Percentiles rank a stretch among this genome's conserved stretches.
Conservation (phyloP, 805 yeast genomes). For the Myxozyma nipponensis region DNA sequence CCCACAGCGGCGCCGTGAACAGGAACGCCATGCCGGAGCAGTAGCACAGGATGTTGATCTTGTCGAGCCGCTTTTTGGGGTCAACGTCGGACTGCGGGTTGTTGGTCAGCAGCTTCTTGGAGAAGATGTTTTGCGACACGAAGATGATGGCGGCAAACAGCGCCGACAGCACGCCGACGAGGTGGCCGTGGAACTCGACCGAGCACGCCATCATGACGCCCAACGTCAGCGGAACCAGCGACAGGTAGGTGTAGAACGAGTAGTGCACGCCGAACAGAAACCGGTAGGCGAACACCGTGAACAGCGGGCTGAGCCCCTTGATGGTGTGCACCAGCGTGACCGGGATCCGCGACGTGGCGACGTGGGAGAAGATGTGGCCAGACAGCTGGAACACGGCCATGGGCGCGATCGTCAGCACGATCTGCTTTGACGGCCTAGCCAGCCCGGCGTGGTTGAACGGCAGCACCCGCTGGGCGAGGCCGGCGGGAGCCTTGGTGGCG, state of each 20-base stretch:
- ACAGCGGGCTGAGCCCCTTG: constrained; percentile 84
- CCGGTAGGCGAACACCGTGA: constrained; percentile 78
- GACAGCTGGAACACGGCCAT: constrained; percentile 92
- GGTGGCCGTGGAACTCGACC: constrained; percentile 43
- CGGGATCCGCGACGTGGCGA: constrained; percentile 86
- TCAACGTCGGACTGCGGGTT: constrained; percentile 25
- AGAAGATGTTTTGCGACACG: constrained; percentile 82
- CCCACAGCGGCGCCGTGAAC: constrained; percentile 70
- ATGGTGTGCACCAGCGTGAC: constrained; percentile 94
- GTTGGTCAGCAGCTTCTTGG: constrained; percentile 69
- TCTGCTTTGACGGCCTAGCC: constrained; percentile 46
- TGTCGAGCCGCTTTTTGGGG: constrained; percentile 57
- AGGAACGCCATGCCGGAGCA: constrained; percentile 70
- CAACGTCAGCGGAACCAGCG: constrained; percentile 69
- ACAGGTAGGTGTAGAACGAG: constrained; percentile 62
- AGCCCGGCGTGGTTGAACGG: constrained; percentile 30
- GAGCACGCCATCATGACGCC: constrained; percentile 74
- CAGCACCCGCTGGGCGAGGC: constrained; percentile 38
- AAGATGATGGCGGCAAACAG: constrained; percentile 65
- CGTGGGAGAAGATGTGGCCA: constrained; percentile 88
- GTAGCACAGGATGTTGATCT: constrained; percentile 73
- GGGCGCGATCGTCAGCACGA: constrained; percentile 71
- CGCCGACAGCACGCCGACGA: constrained; percentile 67
- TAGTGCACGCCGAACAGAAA: constrained; percentile 56
- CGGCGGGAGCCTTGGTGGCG: constrained; percentile 31